phyloP scores from a whole-genome alignment of 257 asterid species.

The Solanum ossicruentum region DNA sequence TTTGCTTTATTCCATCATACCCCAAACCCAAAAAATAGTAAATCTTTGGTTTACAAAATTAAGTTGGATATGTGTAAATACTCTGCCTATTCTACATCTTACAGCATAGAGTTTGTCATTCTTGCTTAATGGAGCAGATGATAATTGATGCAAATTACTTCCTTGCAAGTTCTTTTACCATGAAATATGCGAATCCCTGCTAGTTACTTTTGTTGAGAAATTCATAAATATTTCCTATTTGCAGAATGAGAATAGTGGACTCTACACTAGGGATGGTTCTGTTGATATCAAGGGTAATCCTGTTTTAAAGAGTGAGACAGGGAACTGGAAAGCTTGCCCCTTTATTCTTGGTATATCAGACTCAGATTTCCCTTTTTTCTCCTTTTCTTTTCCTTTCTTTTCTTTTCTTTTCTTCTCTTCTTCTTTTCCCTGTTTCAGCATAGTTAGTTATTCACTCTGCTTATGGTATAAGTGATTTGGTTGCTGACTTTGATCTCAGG shows the following conservation, averaged over 20 bases:
- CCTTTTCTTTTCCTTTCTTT: background rate
- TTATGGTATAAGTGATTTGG: background rate
- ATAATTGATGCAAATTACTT: background rate
- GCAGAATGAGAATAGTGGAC: slow-evolving; percentile 38
- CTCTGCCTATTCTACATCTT: background rate
- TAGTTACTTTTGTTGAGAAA: background rate
- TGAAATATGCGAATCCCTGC: background rate
- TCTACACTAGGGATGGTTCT: slow-evolving; percentile 85
- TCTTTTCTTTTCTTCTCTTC: background rate
- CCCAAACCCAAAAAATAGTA: too few species aligned
- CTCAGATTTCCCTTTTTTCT: background rate
- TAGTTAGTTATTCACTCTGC: background rate
- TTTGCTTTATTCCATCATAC: too few species aligned
- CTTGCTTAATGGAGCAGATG: background rate
- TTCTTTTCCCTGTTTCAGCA: background rate
- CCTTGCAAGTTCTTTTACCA: background rate
- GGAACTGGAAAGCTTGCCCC: slow-evolving; percentile 97
- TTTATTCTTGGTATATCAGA: slow-evolving; percentile 61
- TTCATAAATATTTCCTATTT: background rate
- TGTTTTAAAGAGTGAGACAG: slow-evolving; percentile 79
- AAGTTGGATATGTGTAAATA: background rate
- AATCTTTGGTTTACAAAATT: background rate
- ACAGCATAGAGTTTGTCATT: background rate
- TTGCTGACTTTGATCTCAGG: slow-evolving; percentile 42
- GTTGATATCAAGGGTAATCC: slow-evolving; percentile 87